phyloP scores from a whole-genome alignment of 768 basidiomycete species.

The Asterophora lycoperdoides region DNA sequence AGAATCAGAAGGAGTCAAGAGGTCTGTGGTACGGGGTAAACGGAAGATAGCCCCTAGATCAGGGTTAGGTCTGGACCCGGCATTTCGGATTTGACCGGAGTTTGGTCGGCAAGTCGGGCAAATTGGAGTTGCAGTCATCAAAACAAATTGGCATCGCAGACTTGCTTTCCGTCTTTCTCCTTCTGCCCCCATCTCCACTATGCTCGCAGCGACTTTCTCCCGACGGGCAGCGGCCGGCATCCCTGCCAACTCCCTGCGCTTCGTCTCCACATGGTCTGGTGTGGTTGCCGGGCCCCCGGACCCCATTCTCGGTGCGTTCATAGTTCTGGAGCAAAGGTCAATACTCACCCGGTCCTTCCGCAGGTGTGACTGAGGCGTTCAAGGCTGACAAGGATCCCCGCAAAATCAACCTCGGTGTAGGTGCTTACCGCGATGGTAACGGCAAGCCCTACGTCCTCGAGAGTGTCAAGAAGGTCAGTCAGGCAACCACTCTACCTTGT shows the following conservation, averaged over 20 bases:
- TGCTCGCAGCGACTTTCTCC: conserved; percentile 47
- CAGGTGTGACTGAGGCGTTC: conserved; percentile 92
- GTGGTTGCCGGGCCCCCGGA: conserved; percentile 90
- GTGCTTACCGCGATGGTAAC: conserved; percentile 89
- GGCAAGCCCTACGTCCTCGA: conserved; percentile 95
- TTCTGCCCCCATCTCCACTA: conserved; percentile 26
- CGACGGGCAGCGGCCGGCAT: conserved; percentile 45
- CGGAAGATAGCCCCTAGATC: conserved; percentile 16
- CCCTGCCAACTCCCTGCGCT: conserved; percentile 34
- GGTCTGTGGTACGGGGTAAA: background rate
- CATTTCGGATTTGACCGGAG: conserved; percentile 4
- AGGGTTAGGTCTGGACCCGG: conserved; percentile 18
- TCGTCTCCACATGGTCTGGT: conserved; percentile 72
- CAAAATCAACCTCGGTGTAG: conserved; percentile 98
- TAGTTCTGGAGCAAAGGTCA: background rate
- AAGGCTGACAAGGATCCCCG: conserved; percentile 89
- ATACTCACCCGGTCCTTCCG: background rate
- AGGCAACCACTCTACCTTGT: background rate
- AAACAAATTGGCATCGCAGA: background rate
- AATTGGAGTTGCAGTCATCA: background rate
- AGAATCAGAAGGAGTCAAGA: conserved; percentile 1
- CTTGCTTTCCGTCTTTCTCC: conserved; percentile 18
- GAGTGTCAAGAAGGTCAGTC: conserved; percentile 76
- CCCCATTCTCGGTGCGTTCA: conserved; percentile 74
- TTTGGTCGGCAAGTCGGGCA: conserved; percentile 5